Evolutionary conservation across 163 green algal species (phyloP), one percentile per base, ranked within the genome.

Genomic region (Chlorella variabilis): DNA sequence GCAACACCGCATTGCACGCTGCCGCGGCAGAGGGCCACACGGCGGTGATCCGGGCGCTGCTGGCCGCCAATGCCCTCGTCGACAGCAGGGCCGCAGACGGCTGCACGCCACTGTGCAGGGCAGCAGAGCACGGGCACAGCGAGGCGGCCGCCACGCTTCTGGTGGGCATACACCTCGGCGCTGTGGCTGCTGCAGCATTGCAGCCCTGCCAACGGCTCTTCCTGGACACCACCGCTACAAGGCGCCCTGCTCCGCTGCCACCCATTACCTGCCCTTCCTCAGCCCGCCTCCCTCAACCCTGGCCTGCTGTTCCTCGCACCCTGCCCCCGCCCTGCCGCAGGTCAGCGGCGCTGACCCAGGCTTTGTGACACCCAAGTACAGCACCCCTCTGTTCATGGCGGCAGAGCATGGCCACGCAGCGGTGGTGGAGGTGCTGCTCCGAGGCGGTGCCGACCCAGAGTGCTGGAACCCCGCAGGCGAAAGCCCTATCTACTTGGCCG

Each of bases 31-130:
- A 45, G 17, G 75, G 75, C 20, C 75, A 81, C 61, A n/a, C 33
- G 29, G 29, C 31, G 21, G 27, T 73, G 8, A 51, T 81, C 21
- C 6, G 25, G 15, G 41, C 59, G 7, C 75, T 81, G 59, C 4
- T 81, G 0, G 48, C 48, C n/a, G 13, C 6, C 8, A 63, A 65
- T 9, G 75, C 75, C 2, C 15, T 18, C 33, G 75, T 74, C 1
- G 75, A 81, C 41, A 59, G 45, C 18, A 73, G 74, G 23, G 49
- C 75, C 2, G 49, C 49, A 38, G 42, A 41, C 20, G 75, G 75
- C 20, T 29, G 11, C 29, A 81, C 75, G 4, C 75, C 75, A 23
- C 75, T 81, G 59, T 49, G 58, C 61, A 49, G 36, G 29, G 75
- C 75, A 3, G 75, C 75, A 0, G 59, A 51, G 21, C 3, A 42